A percentile compares a stretch with the other conserved stretches of the same genome.
Conservation (phyloP, 768 basidiomycete genomes). For the Calocybe gangraenosa region DNA sequence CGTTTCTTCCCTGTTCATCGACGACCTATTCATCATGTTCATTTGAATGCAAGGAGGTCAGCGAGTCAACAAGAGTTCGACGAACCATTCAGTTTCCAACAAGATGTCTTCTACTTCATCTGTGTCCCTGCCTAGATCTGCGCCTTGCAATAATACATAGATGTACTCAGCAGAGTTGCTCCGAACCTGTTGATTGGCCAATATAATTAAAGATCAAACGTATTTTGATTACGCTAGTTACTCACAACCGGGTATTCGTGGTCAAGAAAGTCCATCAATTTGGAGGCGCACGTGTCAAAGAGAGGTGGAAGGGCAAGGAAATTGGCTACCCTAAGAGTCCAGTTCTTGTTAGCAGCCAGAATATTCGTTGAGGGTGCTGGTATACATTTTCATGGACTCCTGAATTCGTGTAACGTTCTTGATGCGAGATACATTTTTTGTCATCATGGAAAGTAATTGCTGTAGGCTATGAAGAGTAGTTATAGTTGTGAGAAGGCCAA, state of each 20-base stretch:
- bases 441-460: conserved; percentile 49
- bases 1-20: conserved; percentile 31
- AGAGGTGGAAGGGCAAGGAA: conserved; percentile 50
- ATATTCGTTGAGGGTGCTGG: conserved; percentile 2
- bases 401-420: conserved; percentile 83
- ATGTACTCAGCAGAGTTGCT: conserved; percentile 79
- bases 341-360: neutral
- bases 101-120: conserved; percentile 66
- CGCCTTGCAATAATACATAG: conserved; percentile 71
- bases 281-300: conserved; percentile 38
- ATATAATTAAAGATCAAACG: neutral
- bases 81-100: conserved; percentile 81
- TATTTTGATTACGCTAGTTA: conserved; percentile 4
- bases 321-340: conserved; percentile 54
- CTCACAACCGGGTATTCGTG: conserved; percentile 81
- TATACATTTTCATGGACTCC: conserved; percentile 82
- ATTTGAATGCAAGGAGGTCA: neutral
- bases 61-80: neutral
- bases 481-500: conserved; percentile 1
- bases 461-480: conserved; percentile 39
- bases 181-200: conserved; percentile 55
- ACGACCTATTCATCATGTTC: conserved; percentile 38
- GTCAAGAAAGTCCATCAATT: conserved; percentile 58
- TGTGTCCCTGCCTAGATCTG: conserved; percentile 60
- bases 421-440: conserved; percentile 59